A percentile compares a stretch with the other conserved stretches of the same genome.
phyloP scores from a whole-genome alignment of 1,284 basidiomycete genomes.

The Malassezia yamatoensis region DNA sequence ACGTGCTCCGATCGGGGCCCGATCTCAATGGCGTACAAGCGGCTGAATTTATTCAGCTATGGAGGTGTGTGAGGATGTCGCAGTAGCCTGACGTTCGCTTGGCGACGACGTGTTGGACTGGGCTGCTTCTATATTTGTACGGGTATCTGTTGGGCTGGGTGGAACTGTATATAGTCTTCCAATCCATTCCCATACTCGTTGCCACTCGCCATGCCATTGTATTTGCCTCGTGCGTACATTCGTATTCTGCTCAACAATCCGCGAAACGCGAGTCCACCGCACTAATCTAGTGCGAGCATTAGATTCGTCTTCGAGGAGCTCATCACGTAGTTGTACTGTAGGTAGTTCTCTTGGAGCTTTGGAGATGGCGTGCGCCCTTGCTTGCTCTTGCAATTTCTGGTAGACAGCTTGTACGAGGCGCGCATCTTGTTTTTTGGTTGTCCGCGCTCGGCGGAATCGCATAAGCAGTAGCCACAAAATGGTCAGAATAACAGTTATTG shows the following conservation, averaged over 20 bases:
- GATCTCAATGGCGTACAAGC: no score
- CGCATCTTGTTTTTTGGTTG: conserved; percentile 14
- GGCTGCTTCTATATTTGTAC: neutral
- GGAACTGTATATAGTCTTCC: conserved; percentile 17
- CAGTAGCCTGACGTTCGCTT: no score
- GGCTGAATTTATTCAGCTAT: no score
- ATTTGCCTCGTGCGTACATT: conserved; percentile 82
- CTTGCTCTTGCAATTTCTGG: conserved; percentile 28
- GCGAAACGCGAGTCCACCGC: conserved; percentile 77
- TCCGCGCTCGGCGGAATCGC: conserved; percentile 19
- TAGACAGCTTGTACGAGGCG: conserved; percentile 18
- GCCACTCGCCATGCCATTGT: conserved; percentile 66
- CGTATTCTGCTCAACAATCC: conserved; percentile 79
- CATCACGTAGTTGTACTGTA: conserved; percentile 70
- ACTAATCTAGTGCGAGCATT: conserved; percentile 60
- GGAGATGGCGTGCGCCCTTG: conserved; percentile 1
- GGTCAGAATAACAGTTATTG: neutral
- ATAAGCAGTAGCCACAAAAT: neutral
- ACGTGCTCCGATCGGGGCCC: no score
- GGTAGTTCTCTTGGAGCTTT: conserved; percentile 1
- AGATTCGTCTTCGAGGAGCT: conserved; percentile 71
- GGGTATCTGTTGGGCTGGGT: neutral
- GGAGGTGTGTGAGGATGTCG: no score
- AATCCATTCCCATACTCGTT: conserved; percentile 54
- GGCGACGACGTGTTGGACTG: no score